Conservation (phyloP, 345 rosid species). For the Sisymbrium altissimum region DNA sequence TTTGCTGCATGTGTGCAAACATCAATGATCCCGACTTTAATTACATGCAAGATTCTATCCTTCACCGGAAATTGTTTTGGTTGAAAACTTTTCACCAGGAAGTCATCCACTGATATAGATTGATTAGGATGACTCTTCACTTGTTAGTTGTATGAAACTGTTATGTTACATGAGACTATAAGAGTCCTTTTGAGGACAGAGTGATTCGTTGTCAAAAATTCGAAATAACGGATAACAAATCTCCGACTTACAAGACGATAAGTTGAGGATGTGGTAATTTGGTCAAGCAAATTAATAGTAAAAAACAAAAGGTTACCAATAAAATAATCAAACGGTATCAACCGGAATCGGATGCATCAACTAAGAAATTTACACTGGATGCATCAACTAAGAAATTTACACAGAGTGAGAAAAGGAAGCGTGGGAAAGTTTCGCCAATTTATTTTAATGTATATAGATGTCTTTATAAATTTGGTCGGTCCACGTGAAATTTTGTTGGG, state of each 20-base stretch:
- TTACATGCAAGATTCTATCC: not conserved
- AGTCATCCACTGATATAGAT: not conserved
- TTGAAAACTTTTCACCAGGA: not conserved
- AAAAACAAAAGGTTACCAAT: not conserved
- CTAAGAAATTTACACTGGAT: not conserved
- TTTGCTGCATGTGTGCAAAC: not conserved
- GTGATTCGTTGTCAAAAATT: not conserved
- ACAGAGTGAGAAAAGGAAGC: not conserved
- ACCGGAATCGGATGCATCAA: not conserved
- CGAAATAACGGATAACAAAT: not conserved
- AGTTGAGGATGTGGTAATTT: not conserved
- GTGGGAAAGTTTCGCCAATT: not conserved
- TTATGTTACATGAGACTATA: not conserved
- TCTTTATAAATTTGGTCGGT: constrained; percentile 30
- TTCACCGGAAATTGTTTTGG: not conserved
- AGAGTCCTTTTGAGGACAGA: not conserved
- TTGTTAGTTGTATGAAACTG: not conserved
- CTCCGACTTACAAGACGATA: not conserved
- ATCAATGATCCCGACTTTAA: not conserved
- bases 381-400: too few relatives aligned
- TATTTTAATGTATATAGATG: not conserved
- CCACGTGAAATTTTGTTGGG: constrained; percentile 41
- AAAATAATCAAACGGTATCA: not conserved
- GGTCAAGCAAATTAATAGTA: not conserved
- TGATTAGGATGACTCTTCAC: not conserved